A percentile compares a stretch with the other conserved stretches of the same genome.
phyloP scores from a whole-genome alignment of 306 rosid species.

The cucumber (Cucumis sativus) region Cucumber_9930_V3 NC_026658.2:18469001-18469500 shows the following conservation, averaged over 20 bases:
- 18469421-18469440: constrained; percentile 43
- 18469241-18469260: constrained; percentile 60
- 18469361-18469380: not conserved
- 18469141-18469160: constrained; percentile 28
- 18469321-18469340: constrained; percentile 66
- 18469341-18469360: constrained; percentile 42
- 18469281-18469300: constrained; percentile 73
- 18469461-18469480: constrained; percentile 41
- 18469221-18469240: constrained; percentile 74
- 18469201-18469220: constrained; percentile 76
- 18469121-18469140: constrained; percentile 17
- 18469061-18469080: constrained; percentile 33
- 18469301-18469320: constrained; percentile 32
- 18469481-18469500: constrained; percentile 55
- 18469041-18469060: constrained; percentile 24
- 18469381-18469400: constrained; percentile 36
- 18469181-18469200: constrained; percentile 35
- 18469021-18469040: constrained; percentile 24
- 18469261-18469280: constrained; percentile 80
- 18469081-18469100: constrained; percentile 44
- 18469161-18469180: constrained; percentile 36
- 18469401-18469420: not conserved
- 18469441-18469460: constrained; percentile 63
- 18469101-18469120: constrained; percentile 30
- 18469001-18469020: constrained; percentile 31